phyloP scores from a whole-genome alignment of 345 rosid species.

The Laguncularia racemosa region DNA sequence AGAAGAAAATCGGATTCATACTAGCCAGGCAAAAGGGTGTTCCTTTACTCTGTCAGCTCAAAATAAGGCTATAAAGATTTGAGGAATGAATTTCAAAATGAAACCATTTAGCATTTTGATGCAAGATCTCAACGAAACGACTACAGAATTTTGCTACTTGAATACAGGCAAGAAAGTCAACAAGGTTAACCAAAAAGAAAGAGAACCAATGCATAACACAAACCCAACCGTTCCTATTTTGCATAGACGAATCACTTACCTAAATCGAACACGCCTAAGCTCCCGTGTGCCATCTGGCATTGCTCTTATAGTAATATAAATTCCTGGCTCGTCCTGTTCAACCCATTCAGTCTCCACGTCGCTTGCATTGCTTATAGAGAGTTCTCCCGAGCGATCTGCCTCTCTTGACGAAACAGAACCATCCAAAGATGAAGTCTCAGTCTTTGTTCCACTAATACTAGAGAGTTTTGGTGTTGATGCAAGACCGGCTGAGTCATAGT shows the following conservation, averaged over 20 bases:
- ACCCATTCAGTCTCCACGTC: conserved; percentile 92
- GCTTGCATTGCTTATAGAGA: conserved; percentile 87
- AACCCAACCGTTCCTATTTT: neutral
- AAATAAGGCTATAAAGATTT: no score
- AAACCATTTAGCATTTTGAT: no score
- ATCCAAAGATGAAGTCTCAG: conserved; percentile 67
- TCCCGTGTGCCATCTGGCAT: conserved; percentile 75
- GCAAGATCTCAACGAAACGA: no score
- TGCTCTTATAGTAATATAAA: conserved; percentile 81
- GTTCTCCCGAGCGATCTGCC: conserved; percentile 61
- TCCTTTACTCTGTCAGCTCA: no score
- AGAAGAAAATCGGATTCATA: no score
- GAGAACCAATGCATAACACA: neutral
- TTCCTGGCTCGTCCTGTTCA: conserved; percentile 91
- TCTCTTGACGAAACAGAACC: conserved; percentile 78
- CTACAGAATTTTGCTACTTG: no score
- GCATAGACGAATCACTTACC: conserved; percentile 30
- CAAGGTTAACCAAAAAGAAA: neutral
- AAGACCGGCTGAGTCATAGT: conserved; percentile 43
- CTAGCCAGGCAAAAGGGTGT: no score
- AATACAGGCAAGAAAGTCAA: neutral
- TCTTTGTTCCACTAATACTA: conserved; percentile 58
- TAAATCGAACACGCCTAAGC: conserved; percentile 93
- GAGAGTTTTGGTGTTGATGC: conserved; percentile 68
- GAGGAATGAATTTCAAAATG: no score